Conservation (phyloP, 768 basidiomycete genomes). For the Tylopilus rubrobrunneus region DNA sequence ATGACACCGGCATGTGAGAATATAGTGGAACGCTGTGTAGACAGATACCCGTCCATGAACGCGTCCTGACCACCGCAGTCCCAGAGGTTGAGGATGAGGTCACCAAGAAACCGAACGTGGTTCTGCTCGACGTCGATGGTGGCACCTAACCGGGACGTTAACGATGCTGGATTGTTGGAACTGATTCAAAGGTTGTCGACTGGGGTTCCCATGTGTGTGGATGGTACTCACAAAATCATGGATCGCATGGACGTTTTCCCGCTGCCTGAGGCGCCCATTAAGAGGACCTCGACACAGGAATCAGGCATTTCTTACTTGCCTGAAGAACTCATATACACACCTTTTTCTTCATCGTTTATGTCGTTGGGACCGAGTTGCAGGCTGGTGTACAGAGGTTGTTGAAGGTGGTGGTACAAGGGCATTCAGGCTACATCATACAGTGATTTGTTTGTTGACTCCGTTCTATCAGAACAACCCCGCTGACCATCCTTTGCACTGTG, state of each 20-base stretch:
- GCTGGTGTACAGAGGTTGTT: not conserved
- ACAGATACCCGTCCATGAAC: constrained; percentile 97
- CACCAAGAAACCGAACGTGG: constrained; percentile 94
- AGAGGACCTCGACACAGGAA: constrained; percentile 61
- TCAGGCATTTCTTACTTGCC: not conserved
- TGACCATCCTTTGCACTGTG: constrained; percentile 60
- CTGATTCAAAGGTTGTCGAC: constrained; percentile 37
- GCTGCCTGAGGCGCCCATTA: constrained; percentile 97
- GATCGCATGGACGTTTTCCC: constrained; percentile 98
- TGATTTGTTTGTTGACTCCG: not conserved
- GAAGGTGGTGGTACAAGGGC: not conserved
- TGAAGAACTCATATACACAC: constrained; percentile 6
- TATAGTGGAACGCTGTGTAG: constrained; percentile 86
- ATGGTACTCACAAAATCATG: constrained; percentile 82
- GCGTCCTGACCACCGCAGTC: constrained; percentile 98
- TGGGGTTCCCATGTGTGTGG: constrained; percentile 4
- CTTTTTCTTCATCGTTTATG: constrained; percentile 30
- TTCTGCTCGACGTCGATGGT: constrained; percentile 99
- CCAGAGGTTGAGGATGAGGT: constrained; percentile 95
- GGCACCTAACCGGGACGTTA: constrained; percentile 88
- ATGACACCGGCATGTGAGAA: constrained; percentile 96
- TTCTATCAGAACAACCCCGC: constrained; percentile 55
- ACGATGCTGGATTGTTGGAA: constrained; percentile 90
- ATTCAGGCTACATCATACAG: constrained; percentile 6
- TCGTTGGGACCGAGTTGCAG: not conserved